Evolutionary conservation across 2,329 filamentous ascomycete species (phyloP).

Genomic region (Apiospora pterosperma): DNA sequence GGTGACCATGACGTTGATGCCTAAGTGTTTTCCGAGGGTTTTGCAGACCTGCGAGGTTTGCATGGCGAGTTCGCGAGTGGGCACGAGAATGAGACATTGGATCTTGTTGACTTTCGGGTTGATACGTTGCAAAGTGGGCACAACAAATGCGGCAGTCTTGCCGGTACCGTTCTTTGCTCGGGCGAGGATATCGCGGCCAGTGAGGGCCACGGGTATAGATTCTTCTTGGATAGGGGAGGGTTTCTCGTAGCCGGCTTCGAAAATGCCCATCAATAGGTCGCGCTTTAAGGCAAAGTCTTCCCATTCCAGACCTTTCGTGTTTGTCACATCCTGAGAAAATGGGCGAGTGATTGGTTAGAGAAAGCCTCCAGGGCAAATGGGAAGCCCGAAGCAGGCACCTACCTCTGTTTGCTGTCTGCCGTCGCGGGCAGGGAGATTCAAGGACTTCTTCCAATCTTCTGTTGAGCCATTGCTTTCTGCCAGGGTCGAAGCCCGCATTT

Average conservation of each 20-base stretch:
- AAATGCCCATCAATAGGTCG: constrained; percentile 97
- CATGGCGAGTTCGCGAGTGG: constrained; percentile 92
- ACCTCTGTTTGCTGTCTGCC: constrained; percentile 80
- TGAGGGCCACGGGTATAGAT: constrained; percentile 93
- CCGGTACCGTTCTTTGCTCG: constrained; percentile 98
- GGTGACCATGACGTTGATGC: constrained; percentile 98
- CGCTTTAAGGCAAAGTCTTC: constrained; percentile 96
- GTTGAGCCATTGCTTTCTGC: constrained; percentile 39
- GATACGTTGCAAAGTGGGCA: constrained; percentile 90
- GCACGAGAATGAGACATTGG: constrained; percentile 93
- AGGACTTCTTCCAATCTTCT: constrained; percentile 70
- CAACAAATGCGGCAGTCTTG: constrained; percentile 97
- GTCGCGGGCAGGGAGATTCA: constrained; percentile 73
- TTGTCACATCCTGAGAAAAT: constrained; percentile 79
- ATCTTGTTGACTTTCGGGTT: constrained; percentile 97
- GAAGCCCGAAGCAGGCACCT: constrained; percentile 17
- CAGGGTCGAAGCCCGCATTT: constrained; percentile 34
- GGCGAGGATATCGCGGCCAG: constrained; percentile 90
- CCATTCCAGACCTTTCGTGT: constrained; percentile 95
- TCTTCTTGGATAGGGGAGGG: constrained; percentile 99
- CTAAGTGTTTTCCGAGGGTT: constrained; percentile 93
- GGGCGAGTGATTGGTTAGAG: background rate
- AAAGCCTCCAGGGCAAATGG: background rate
- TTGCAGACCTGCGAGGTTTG: constrained; percentile 99
- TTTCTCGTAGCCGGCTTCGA: constrained; percentile 98